A percentile compares a stretch with the other conserved stretches of the same genome.
These are phyloP conservation scores for Zasmidium angulare DNA, from an alignment of 2,329 filamentous ascomycete species.

Conservation along the genomic window DNA sequence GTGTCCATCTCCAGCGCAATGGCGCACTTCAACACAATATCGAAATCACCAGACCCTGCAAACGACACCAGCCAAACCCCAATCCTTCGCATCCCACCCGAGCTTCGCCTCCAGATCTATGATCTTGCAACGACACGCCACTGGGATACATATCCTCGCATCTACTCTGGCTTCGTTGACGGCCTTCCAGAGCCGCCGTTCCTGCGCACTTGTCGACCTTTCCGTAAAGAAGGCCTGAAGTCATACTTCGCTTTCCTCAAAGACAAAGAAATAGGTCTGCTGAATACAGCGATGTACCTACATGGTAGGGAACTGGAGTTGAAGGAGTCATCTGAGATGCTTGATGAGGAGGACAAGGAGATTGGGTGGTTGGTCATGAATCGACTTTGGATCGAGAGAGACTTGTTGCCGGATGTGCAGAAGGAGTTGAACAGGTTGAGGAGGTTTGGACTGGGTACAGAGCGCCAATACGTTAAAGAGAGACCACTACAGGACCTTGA, in stretches of 20 bases:
- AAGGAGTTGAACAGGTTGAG: neutral
- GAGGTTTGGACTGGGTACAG: neutral
- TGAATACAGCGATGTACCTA: neutral
- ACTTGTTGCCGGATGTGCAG: neutral
- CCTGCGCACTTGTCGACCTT: neutral
- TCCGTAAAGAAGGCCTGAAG: neutral
- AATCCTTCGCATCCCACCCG: neutral
- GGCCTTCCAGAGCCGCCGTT: neutral
- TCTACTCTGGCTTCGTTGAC: neutral
- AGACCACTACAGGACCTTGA: no score
- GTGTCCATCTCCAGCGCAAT: no score
- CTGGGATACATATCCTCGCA: neutral
- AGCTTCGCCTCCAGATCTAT: conserved; percentile 1
- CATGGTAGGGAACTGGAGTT: neutral
- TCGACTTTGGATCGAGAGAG: neutral
- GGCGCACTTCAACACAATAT: no score
- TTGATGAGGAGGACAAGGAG: neutral
- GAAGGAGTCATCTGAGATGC: neutral
- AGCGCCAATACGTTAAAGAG: neutral
- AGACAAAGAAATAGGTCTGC: neutral
- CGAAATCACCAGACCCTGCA: neutral
- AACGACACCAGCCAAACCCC: neutral
- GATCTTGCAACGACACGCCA: neutral
- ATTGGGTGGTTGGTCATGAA: neutral
- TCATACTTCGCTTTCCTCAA: neutral